Evolutionary conservation across 2,329 filamentous ascomycete species (phyloP), one percentile per base, ranked within the genome.

Genomic region (Neofusicoccum cordaticola): DNA sequence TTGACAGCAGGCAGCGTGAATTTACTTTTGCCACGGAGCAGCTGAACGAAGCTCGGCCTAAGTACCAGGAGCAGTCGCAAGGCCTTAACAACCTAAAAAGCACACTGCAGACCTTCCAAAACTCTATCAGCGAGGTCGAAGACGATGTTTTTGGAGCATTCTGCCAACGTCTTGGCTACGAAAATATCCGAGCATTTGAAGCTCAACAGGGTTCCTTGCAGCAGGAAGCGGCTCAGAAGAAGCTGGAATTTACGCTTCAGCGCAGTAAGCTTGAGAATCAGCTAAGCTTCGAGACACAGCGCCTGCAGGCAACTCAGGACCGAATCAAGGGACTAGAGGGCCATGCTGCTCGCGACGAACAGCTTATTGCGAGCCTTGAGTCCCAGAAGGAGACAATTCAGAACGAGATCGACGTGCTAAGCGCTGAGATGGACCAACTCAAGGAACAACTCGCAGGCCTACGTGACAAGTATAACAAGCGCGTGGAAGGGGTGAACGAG

Each of bases 171-270:
- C 86, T 97, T 19, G 92, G 93, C 0, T 98, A 97, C 75, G 84
- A 86, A 65, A 90, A 96, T 71, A 96, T 99, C 68, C 91, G 94
- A 65, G 91, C 92, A 65, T 99, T 98, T 72, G 93, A 98, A 75
- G 90, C 90, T 31, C 93, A 96, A 69, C 95, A 98, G 78, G 94
- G 95, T 56, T 93, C 90, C 47, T 82, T 96, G 56, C 93, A 98
- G 77, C 92, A 97, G 75, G 92, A 98, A 75, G 91, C 91, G 50
- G 89, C 89, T 0, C 89, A 95, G 77, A 93, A 93, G 81, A 92
- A 92, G 67, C 88, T 91, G 62, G 89, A 93, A 69, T 98, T 97
- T 71, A 90, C 90, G 64, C 88, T 90, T 3, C 95, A 99, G 74
- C 85, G 84, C 69, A 87, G 83, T 66, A 83, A 81, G 61, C 81